A percentile compares a stretch with the other conserved stretches of the same genome.
Conservation (phyloP, 257 asterid genomes). For the Ehretia macrophylla region DNA sequence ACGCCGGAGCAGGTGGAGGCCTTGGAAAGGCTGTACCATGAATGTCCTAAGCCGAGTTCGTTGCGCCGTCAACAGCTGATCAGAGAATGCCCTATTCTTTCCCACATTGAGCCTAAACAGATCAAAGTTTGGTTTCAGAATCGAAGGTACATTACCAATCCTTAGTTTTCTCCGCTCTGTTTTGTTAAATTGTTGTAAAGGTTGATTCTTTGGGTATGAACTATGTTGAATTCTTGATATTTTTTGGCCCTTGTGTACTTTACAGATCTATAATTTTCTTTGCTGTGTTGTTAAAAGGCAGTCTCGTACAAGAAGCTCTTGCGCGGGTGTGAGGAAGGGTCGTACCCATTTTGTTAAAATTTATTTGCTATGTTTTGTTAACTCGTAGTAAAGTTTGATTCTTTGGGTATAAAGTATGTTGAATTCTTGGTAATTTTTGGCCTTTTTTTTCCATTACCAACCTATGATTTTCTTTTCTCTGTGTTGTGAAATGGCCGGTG, state of each 20-base stretch:
- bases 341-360: too few relatives aligned
- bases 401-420: too few relatives aligned
- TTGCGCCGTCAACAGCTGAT: constrained; percentile 87
- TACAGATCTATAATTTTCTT: neutral
- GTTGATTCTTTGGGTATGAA: neutral
- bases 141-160: constrained; percentile 48
- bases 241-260: constrained; percentile 15
- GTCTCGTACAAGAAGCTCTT: too few relatives aligned
- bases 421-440: too few relatives aligned
- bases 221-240: neutral
- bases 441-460: too few relatives aligned
- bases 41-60: constrained; percentile 87
- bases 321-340: too few relatives aligned
- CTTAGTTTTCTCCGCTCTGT: neutral
- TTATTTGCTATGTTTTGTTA: too few relatives aligned
- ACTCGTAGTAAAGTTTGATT: too few relatives aligned
- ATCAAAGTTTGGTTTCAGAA: constrained; percentile 97
- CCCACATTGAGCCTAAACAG: constrained; percentile 79
- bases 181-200: neutral
- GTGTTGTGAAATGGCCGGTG: too few relatives aligned
- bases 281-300: neutral
- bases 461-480: too few relatives aligned
- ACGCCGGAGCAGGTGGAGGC: constrained; percentile 95
- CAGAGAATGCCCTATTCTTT: constrained; percentile 78
- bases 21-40: constrained; percentile 86